Base-by-base conservation (phyloP, 495 filamentous ascomycete species). In the Staphylotrichum tortipilum region DNA sequence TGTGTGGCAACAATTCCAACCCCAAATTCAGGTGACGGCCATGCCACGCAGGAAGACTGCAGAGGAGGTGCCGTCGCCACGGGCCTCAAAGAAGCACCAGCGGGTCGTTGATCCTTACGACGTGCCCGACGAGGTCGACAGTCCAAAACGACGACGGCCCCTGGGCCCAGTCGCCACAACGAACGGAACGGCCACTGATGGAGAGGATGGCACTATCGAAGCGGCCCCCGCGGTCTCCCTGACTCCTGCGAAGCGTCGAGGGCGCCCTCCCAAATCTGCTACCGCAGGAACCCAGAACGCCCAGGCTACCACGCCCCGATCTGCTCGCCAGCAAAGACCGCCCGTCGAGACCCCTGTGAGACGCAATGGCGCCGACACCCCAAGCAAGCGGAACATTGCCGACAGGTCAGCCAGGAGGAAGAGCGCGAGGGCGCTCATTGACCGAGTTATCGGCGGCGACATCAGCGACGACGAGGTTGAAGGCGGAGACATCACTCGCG, bases 401-500 rank as follows among this genome's bases (percentile, higher is more conserved):
- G 86, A 95, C 64, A 78, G 83, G 7, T 95, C 89, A 1, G 91
- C 89, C 3, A 80, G 87, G 58, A 84, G 83, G 57, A 95, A 94
- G 71, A 94, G 87, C 61, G 85, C 82, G 4, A 77, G 82, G 38
- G 77, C 79, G 6, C 63, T 94, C 7, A 81, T 90, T 17, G 82
- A 89, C 56, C 79, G 72, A 10, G 75, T 78, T 22, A 66, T 78
- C 14, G 71, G 66, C 7, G 78, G 70, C 14, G 78, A 80, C 43
- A 79, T 83, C n/a, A 85, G 88, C 53, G 83, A 84, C 41, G 80
- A 82, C 39, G 85, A 84, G 59, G 86, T 85, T 33, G 86, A 83
- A 21, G 86, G 85, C 2, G 82, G 84, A 41, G 73, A 72, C 29
- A 73, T 95, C 40, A 86, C 85, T 3, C 72, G 83, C 46, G 78